Evolutionary conservation across 2,329 filamentous ascomycete genomes (phyloP).

Genomic region (Ophiostoma perfectum): DNA sequence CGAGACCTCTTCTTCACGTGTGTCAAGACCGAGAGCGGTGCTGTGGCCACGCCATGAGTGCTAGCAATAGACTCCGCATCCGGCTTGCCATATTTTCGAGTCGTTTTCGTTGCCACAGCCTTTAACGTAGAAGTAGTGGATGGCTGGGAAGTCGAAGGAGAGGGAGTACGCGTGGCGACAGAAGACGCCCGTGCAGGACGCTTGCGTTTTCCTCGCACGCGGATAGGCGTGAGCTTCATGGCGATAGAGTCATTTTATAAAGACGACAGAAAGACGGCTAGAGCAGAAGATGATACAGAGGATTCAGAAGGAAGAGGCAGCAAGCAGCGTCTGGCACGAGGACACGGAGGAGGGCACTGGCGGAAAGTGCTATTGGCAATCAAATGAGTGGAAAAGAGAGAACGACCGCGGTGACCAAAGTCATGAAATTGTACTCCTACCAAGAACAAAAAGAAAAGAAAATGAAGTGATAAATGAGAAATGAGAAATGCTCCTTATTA

Average conservation of each 20-base stretch:
- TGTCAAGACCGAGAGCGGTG: background rate
- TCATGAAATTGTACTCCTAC: no score
- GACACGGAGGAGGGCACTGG: no score
- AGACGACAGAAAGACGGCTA: background rate
- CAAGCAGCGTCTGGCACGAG: no score
- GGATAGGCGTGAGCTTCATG: constrained; percentile 48
- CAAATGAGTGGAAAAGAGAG: no score
- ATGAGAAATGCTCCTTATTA: no score
- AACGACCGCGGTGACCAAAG: no score
- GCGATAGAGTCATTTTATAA: background rate
- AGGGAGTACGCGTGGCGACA: background rate
- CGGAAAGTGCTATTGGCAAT: no score
- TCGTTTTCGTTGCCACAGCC: no score
- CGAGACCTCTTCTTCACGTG: constrained; percentile 8
- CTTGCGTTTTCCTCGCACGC: constrained; percentile 43
- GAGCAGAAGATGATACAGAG: background rate
- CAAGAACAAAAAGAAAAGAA: no score
- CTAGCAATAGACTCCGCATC: background rate
- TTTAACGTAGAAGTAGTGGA: background rate
- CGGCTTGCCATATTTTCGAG: no score
- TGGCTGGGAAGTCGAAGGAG: background rate
- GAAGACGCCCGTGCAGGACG: constrained; percentile 15
- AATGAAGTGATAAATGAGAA: no score
- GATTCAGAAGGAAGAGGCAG: background rate
- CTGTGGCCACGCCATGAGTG: background rate